These are phyloP conservation scores for Russula virescens DNA, from an alignment of 768 basidiomycete species.

Conservation along the genomic window DNA sequence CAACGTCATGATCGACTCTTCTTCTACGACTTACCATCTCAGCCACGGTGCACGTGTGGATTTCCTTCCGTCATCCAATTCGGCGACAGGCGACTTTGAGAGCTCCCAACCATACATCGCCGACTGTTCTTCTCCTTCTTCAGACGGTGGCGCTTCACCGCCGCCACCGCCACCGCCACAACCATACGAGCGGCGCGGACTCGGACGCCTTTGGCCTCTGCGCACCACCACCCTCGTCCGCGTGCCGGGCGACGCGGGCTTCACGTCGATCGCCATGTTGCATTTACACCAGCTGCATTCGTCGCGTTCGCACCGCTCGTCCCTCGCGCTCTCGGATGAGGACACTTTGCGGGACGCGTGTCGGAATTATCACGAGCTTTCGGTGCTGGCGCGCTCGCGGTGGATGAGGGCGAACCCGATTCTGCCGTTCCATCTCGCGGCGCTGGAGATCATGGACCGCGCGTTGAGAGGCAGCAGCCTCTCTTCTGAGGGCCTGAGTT, in stretches of 20 bases:
- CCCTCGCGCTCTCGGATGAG: slow-evolving; percentile 32
- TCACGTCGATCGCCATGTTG: slow-evolving; percentile 44
- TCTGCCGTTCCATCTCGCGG: slow-evolving; percentile 71
- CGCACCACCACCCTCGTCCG: slow-evolving; percentile 55
- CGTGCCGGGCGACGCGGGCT: slow-evolving; percentile 42
- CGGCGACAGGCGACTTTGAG: slow-evolving; percentile 24
- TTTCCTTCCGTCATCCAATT: slow-evolving; percentile 1
- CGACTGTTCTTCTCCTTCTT: slow-evolving; percentile 31
- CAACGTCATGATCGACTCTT: slow-evolving; percentile 39
- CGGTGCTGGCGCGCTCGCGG: slow-evolving; percentile 49
- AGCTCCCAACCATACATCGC: slow-evolving; percentile 31
- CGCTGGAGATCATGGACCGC: slow-evolving; percentile 55
- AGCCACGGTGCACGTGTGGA: slow-evolving; percentile 3
- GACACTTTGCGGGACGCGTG: slow-evolving; percentile 50
- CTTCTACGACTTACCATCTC: slow-evolving; percentile 26
- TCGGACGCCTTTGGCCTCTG: slow-evolving; percentile 39
- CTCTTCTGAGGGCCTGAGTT: slow-evolving; percentile 24
- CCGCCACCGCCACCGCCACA: no score
- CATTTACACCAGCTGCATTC: slow-evolving; percentile 58
- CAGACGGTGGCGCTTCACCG: slow-evolving; percentile 31
- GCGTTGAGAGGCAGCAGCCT: slow-evolving; percentile 34
- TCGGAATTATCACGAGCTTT: slow-evolving; percentile 62
- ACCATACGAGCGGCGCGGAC: slow-evolving; percentile 32
- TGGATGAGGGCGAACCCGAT: slow-evolving; percentile 44
- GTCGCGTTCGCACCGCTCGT: slow-evolving; percentile 39